Evolutionary conservation across 345 rosid species (phyloP).

Genomic region (Hevea brasiliensis): DNA sequence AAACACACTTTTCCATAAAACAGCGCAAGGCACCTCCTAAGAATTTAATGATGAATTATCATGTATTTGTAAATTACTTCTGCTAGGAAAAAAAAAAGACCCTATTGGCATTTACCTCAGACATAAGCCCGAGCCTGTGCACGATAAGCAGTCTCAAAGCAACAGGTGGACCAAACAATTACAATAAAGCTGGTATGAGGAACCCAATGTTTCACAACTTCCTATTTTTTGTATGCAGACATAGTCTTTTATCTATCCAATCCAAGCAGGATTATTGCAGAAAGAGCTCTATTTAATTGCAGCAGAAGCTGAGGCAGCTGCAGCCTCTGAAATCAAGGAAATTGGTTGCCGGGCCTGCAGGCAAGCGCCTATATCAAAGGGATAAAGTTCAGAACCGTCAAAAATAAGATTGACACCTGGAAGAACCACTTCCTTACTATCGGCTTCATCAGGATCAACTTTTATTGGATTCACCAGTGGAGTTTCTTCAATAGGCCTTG

Average conservation of each 20-base stretch:
- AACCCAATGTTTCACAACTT: constrained; percentile 1
- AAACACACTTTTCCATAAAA: background rate
- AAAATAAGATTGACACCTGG: constrained; percentile 92
- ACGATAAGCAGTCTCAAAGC: constrained; percentile 9
- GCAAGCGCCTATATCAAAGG: constrained; percentile 93
- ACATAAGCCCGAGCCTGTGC: constrained; percentile 1
- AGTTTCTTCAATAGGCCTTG: constrained; percentile 64
- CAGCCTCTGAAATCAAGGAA: constrained; percentile 86
- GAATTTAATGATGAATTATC: background rate
- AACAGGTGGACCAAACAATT: constrained; percentile 20
- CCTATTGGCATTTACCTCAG: constrained; percentile 17
- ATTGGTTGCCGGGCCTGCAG: constrained; percentile 97
- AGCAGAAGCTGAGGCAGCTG: constrained; percentile 59
- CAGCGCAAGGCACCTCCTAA: background rate
- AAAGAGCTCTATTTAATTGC: constrained; percentile 42
- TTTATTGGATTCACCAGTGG: constrained; percentile 40
- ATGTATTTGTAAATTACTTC: background rate
- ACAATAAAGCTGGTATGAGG: constrained; percentile 15
- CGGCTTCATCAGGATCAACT: constrained; percentile 64
- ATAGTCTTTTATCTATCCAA: constrained; percentile 16
- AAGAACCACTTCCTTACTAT: constrained; percentile 70
- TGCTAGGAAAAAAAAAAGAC: background rate
- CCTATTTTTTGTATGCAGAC: constrained; percentile 10
- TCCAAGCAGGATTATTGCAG: constrained; percentile 14
- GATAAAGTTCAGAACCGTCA: constrained; percentile 81